phyloP scores from a whole-genome alignment of 75 land plant genomes.

The Gnetum montanum region DNA sequence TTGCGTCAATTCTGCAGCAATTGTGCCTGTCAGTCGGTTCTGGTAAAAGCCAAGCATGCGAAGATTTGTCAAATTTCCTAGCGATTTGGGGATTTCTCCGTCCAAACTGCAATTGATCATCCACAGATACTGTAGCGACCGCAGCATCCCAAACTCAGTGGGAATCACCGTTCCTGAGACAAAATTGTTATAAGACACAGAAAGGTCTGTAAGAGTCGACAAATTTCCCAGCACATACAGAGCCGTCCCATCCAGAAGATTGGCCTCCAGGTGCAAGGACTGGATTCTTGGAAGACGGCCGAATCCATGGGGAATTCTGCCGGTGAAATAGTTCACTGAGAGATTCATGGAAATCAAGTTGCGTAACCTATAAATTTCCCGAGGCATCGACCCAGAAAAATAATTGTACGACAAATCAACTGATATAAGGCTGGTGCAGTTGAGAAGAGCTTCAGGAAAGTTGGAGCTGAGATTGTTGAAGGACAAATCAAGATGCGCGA shows the following conservation, averaged over 20 bases:
- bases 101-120: slow-evolving; percentile 22
- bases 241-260: slow-evolving; percentile 35
- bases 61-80: slow-evolving; percentile 11
- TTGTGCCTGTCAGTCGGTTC: slow-evolving; percentile 4
- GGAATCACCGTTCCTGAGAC: slow-evolving; percentile 29
- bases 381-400: slow-evolving; percentile 43
- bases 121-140: slow-evolving; percentile 29
- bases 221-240: slow-evolving; percentile 49
- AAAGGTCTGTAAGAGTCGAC: slow-evolving; percentile 26
- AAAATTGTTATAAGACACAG: slow-evolving; percentile 31
- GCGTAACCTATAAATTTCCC: slow-evolving; percentile 9
- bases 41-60: not conserved
- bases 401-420: slow-evolving; percentile 35
- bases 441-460: slow-evolving; percentile 21
- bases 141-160: slow-evolving; percentile 27
- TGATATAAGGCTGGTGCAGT: slow-evolving; percentile 13
- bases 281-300: slow-evolving; percentile 20
- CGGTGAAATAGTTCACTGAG: slow-evolving; percentile 43
- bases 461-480: not conserved
- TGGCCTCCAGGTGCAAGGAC: slow-evolving; percentile 32
- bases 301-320: slow-evolving; percentile 29
- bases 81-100: slow-evolving; percentile 44
- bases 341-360: slow-evolving; percentile 22
- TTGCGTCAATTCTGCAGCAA: not conserved
- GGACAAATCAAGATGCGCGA: not conserved